Evolutionary conservation across 1,284 basidiomycete genomes (phyloP).

Genomic region (Gymnopus androsaceus): DNA sequence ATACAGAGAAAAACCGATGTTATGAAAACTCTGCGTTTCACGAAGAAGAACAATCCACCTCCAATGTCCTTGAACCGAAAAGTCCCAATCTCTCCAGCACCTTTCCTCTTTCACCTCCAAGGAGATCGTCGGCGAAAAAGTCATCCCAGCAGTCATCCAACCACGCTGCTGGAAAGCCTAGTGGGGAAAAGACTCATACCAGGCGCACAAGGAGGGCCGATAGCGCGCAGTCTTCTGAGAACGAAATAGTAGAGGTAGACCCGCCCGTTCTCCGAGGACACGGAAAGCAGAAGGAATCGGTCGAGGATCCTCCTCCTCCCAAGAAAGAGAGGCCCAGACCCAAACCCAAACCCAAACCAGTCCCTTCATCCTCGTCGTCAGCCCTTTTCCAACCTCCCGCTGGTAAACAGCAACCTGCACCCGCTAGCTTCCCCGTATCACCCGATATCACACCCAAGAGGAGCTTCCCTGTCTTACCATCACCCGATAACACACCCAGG

Average conservation of each 20-base stretch:
- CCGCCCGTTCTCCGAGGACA: neutral
- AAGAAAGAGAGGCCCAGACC: neutral
- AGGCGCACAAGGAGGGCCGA: neutral
- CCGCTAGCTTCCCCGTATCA: neutral
- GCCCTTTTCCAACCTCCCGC: neutral
- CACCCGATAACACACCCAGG: neutral
- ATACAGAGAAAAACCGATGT: neutral
- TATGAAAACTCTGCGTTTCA: slow-evolving; percentile 1
- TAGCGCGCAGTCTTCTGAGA: neutral
- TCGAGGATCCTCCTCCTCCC: neutral
- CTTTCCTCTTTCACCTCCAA: neutral
- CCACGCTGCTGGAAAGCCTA: neutral
- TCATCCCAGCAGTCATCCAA: neutral
- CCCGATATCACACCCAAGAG: neutral
- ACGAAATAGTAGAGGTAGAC: neutral
- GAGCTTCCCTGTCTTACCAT: neutral
- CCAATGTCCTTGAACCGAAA: neutral
- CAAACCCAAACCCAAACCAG: neutral
- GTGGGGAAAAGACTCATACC: neutral
- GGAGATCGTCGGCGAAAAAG: neutral
- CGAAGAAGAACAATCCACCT: neutral
- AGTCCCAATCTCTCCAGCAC: slow-evolving; percentile 2
- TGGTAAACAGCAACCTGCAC: neutral
- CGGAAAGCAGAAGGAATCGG: slow-evolving; percentile 1
- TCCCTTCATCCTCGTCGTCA: neutral